phyloP scores from a whole-genome alignment of 2,329 filamentous ascomycete species.

The Verticillium isaacii region DNA sequence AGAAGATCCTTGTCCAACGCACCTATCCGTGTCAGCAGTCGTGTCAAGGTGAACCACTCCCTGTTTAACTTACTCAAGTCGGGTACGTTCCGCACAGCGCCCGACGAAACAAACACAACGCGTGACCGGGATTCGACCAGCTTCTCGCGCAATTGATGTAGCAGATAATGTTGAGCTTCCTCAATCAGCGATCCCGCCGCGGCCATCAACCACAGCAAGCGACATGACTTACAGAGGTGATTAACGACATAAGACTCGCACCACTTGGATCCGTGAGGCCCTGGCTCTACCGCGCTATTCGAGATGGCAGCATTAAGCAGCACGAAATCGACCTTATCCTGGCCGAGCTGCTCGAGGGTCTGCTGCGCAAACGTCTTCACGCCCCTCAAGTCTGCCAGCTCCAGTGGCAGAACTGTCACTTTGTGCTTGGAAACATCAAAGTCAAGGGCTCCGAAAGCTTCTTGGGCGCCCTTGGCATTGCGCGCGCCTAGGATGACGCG shows the following conservation, averaged over 20 bases:
- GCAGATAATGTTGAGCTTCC: slow-evolving; percentile 48
- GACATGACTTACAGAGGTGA: slow-evolving; percentile 38
- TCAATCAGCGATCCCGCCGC: too few species aligned
- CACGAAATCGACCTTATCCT: slow-evolving; percentile 40
- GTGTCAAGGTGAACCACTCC: not conserved
- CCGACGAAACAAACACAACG: slow-evolving; percentile 47
- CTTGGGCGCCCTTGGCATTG: slow-evolving; percentile 33
- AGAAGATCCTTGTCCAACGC: slow-evolving; percentile 32
- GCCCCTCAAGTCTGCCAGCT: slow-evolving; percentile 37
- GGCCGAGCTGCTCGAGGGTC: slow-evolving; percentile 34
- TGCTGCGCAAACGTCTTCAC: slow-evolving; percentile 43
- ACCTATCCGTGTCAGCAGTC: slow-evolving; percentile 16
- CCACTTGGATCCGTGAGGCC: slow-evolving; percentile 40
- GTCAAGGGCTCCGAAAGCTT: slow-evolving; percentile 34
- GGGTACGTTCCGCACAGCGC: slow-evolving; percentile 35
- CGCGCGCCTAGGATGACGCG: slow-evolving; percentile 44
- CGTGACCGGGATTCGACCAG: slow-evolving; percentile 39
- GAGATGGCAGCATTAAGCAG: slow-evolving; percentile 44
- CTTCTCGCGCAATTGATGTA: slow-evolving; percentile 43
- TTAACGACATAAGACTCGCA: slow-evolving; percentile 47
- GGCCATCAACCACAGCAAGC: not conserved
- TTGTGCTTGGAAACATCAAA: slow-evolving; percentile 32
- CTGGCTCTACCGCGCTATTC: slow-evolving; percentile 27
- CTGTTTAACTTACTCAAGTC: slow-evolving; percentile 26
- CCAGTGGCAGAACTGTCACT: slow-evolving; percentile 41